Base-by-base conservation (phyloP, 2,329 filamentous ascomycete genomes). In the Diaporthe nobilis region DNA sequence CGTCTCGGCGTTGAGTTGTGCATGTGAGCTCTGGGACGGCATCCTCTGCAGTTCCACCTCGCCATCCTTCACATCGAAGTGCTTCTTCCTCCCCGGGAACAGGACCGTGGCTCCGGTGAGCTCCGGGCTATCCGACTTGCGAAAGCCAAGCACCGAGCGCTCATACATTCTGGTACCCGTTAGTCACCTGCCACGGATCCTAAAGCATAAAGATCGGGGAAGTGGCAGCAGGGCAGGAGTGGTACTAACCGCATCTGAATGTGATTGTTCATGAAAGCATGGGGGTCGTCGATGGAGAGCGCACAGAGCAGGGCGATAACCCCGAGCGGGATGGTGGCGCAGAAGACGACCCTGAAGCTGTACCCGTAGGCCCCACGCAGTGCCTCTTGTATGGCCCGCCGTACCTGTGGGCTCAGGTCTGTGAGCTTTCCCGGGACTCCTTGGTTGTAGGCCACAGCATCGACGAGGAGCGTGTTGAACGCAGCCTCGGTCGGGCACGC, bases 271-370 rank as follows among this genome's bases (percentile, higher is more conserved):
- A 73, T 73, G 25, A 44, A 73, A 1, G 71, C 47, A 22, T 65
- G 61, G 9, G 71, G 71, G 53, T 73, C 71, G 17, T 73, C 60
- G 60, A 73, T 73, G 37, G 31, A 73, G 20, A 55, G 42, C 44
- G 71, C 47, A 44, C 71, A 73, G n/a, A 73, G 31, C 2, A 67
- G 22, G 6, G 71, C 71, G 34, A 73, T 67, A 8, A 67, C 58
- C 0, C 71, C 61, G 25, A 73, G 34, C 7, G 71, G 71, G 1
- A 73, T 73, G 28, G 71, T 73, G 31, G 71, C 71, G 44, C 71
- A 73, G 60, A 73, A 73, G 34, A 73, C 7, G 17, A 73, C 25
- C 25, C n/a, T 61, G 47, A 73, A 73, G 44, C 71, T 73, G 58
- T 44, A 65, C 25, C 71, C 71, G n/a, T 73, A 73, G n/a, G 58